Evolutionary conservation across 1,284 basidiomycete species (phyloP).

Genomic region (Rhizoctonia solani): DNA sequence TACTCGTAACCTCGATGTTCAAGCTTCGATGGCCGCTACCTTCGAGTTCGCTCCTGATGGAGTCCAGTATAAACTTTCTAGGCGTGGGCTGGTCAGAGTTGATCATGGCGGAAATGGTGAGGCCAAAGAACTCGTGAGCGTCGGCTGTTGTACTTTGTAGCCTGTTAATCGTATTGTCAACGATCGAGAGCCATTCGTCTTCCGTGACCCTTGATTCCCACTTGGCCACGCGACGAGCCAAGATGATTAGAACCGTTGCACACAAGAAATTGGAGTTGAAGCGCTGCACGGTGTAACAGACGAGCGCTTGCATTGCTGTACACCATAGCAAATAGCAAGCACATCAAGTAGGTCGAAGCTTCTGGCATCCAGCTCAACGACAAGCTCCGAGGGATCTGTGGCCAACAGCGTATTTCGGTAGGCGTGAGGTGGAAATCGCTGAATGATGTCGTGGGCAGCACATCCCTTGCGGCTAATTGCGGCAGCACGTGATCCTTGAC

Average conservation of each 20-base stretch:
- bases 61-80: too few relatives aligned
- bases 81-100: too few relatives aligned
- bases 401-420: background rate
- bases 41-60: too few relatives aligned
- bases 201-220: background rate
- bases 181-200: background rate
- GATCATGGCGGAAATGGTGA: background rate
- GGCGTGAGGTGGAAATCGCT: background rate
- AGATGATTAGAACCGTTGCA: background rate
- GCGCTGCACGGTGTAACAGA: background rate
- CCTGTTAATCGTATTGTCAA: background rate
- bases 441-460: background rate
- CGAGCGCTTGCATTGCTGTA: background rate
- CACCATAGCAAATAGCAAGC: background rate
- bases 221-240: background rate
- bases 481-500: background rate
- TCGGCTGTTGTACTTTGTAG: background rate
- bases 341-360: background rate
- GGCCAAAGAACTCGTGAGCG: background rate
- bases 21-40: too few relatives aligned
- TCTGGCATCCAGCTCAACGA: background rate
- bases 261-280: constrained; percentile 1
- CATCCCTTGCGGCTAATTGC: background rate
- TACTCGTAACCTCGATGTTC: too few relatives aligned
- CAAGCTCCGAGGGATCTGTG: background rate